Evolutionary conservation across 495 filamentous ascomycete genomes (phyloP), one percentile per base, ranked within the genome.

Genomic region (Penicillium cataractarum): DNA sequence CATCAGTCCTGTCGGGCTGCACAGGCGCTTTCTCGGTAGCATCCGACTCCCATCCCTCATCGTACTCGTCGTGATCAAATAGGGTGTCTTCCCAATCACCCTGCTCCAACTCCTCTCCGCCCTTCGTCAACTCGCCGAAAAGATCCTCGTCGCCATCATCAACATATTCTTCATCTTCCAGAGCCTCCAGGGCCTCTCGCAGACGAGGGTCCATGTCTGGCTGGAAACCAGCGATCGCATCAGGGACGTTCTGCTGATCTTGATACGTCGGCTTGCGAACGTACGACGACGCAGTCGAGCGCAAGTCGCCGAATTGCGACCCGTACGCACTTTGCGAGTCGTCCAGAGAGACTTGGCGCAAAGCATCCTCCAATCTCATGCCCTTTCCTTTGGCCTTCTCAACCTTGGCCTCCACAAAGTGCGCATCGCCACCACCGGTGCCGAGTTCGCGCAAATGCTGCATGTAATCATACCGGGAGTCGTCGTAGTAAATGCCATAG

Each of bases 401-500:
- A 9, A 76, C 68, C 22, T 83, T 78, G 0, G 92, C 89, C 67
- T 96, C 91, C 19, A 98, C 83, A 65, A 95, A 97, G 50, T 90
- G 83, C 21, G 87, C 84, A 31, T 80, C 77, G 4, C 86, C 88
- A 15, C 73, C 73, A 31, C 82, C 85, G 4, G 86, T 83, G 9
- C 88, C 88, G 6, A 92, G 71, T 60, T 97, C 95, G n/a, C 92
- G 89, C 80, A 99, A 82, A 78, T 99, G 96, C 75, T 99, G 95
- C 95, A 99, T 98, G 78, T 99, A 99, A 69, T 99, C 96, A 77
- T 99, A 99, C 67, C 90, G 84, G 57, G 92, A 90, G 75, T 99
- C 95, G 61, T 90, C 87, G 69, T 80, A 90, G 84, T 90, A 97
- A 60, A 99, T 83, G 53, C 96, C 96, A 75, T 97, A 85, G 75